Evolutionary conservation across 257 asterid species (phyloP).

Genomic region (Leptodermis oblonga): DNA sequence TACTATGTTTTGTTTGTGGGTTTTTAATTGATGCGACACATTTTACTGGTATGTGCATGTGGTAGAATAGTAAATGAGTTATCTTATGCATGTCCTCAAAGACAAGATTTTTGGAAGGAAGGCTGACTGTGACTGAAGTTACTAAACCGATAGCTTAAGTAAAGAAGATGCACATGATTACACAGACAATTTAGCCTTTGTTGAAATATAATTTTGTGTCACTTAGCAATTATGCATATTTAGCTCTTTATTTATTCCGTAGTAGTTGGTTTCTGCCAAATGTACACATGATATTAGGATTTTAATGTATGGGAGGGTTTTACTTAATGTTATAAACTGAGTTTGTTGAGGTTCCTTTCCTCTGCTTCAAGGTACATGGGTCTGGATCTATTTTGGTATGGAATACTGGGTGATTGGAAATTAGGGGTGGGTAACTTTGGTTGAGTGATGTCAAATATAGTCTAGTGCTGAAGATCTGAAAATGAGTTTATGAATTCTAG

Average conservation of each 20-base stretch:
- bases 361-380: background rate
- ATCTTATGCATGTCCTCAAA: no score
- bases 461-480: background rate
- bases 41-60: background rate
- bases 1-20: background rate
- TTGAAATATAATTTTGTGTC: background rate
- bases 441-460: background rate
- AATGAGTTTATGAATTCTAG: background rate
- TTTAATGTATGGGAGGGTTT: background rate
- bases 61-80: no score
- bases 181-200: background rate
- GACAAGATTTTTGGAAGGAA: no score
- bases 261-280: background rate
- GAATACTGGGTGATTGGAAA: background rate
- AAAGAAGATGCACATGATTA: background rate
- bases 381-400: background rate
- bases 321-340: background rate
- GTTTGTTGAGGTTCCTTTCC: background rate
- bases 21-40: background rate
- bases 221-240: background rate
- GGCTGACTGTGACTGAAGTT: no score
- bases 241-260: background rate
- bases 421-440: background rate
- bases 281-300: background rate
- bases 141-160: background rate